Base-by-base conservation (phyloP, 208 protist species). In the Leishmania major region DNA sequence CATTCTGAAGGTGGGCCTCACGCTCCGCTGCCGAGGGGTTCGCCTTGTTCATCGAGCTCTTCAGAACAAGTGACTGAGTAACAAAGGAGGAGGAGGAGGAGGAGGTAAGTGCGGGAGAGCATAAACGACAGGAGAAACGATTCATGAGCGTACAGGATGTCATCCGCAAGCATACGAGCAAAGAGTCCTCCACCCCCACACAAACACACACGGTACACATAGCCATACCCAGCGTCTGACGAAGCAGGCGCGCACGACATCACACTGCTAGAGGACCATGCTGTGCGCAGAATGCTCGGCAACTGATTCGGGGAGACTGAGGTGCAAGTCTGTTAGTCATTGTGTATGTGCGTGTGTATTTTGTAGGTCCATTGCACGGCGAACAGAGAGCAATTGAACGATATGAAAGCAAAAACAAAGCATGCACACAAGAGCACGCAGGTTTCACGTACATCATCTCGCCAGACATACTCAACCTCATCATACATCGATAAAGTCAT, bases 1-100 rank as follows among this genome's bases (percentile, higher is more conserved):
- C 90, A 45, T 87, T 92, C 37, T 92, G 87, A 3, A 93, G 31
- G 75, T 95, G 89, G 8, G 87, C 88, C 59, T 93, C 88, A 17
- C 86, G 90, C 81, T 97, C 92, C 40, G 75, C 60, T 11, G 76
- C 85, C 1, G 87, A 76, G 28, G 82, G 45, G 37, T 77, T 82
- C 40, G 72, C 53, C 55, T 77, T 78, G 77, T 81, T 82, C 87
- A 84, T 91, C 6, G 79, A 80, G 83, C 81, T 66, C 43, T 10
- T 74, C 55, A 55, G 60, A 49, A 40, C 35, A 62, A 62, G 35
- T 19, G 13, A 35, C 72, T 76, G 51, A 10, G 40, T 62, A 45
- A 35, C n/a, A 6, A 22, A 45, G 4, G n/a, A 79, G 10, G 35
- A 81, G 40, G 78, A 45, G 4, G n/a, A 79, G 10, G 35, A 81